phyloP scores from a whole-genome alignment of 441 rosid species.

The Eruca vesicaria region DNA sequence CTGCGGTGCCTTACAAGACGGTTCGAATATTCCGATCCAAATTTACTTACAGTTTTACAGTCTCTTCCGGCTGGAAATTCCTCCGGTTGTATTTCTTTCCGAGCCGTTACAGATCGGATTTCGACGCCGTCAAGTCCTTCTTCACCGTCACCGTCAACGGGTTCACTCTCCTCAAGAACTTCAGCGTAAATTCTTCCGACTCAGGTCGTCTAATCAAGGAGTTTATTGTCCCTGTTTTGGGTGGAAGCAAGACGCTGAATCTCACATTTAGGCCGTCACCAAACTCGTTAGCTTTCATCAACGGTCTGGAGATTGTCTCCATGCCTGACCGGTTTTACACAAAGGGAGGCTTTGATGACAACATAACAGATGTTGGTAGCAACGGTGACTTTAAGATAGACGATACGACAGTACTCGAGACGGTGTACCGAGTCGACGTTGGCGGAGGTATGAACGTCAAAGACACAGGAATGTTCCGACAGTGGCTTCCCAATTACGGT shows the following conservation, averaged over 20 bases:
- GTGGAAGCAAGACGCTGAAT: neutral
- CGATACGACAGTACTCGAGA: conserved; percentile 20
- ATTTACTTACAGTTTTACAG: conserved; percentile 34
- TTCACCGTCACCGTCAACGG: conserved; percentile 39
- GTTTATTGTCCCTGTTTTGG: conserved; percentile 26
- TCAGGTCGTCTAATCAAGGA: conserved; percentile 5
- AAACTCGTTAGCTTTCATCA: conserved; percentile 42
- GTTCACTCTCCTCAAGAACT: conserved; percentile 43
- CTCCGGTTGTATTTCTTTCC: conserved; percentile 46
- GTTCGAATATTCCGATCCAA: conserved; percentile 36
- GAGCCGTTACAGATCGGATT: neutral
- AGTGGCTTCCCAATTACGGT: conserved; percentile 36
- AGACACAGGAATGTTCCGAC: conserved; percentile 44
- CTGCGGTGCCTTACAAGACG: conserved; percentile 22
- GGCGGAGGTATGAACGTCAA: neutral
- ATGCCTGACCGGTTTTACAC: conserved; percentile 36
- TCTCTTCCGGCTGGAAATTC: conserved; percentile 41
- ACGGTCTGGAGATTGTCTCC: conserved; percentile 51
- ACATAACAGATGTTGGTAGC: neutral
- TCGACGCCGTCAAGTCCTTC: conserved; percentile 18
- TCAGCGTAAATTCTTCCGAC: conserved; percentile 25
- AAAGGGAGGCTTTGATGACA: neutral
- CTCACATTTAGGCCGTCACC: conserved; percentile 35
- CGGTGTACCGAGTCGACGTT: conserved; percentile 37
- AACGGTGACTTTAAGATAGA: neutral